phyloP scores from a whole-genome alignment of 495 filamentous ascomycete species.

The Margaritispora aquatica region DNA sequence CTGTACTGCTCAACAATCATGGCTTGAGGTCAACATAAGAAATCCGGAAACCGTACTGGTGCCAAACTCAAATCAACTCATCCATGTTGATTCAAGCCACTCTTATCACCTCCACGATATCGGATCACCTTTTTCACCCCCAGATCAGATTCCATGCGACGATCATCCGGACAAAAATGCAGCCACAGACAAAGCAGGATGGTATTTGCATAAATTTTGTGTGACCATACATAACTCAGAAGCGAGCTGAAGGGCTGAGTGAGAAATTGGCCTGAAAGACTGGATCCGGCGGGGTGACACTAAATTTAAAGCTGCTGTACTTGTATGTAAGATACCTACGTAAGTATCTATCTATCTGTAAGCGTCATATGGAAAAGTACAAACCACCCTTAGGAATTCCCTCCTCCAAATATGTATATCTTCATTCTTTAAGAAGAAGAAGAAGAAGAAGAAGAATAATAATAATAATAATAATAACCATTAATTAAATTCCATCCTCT shows the following conservation, averaged over 20 bases:
- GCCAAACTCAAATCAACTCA: not conserved
- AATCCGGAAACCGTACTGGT: too few species aligned
- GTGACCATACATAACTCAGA: not conserved
- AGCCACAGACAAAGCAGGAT: not conserved
- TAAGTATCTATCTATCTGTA: too few species aligned
- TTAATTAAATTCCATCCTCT: not conserved
- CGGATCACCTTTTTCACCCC: not conserved
- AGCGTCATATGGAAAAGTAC: too few species aligned
- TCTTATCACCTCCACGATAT: not conserved
- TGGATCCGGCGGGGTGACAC: not conserved
- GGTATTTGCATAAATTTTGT: not conserved
- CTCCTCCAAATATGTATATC: too few species aligned
- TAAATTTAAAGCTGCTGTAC: not conserved
- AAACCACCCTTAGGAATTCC: too few species aligned
- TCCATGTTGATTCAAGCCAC: not conserved
- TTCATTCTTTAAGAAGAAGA: too few species aligned
- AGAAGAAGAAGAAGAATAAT: too few species aligned
- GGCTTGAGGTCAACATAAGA: not conserved
- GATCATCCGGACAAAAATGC: not conserved
- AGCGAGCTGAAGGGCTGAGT: not conserved
- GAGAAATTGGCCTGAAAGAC: too few species aligned
- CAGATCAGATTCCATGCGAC: conserved; percentile 1
- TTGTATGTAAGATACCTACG: too few species aligned
- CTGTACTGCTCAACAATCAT: not conserved
- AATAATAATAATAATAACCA: too few species aligned